Evolutionary conservation across 208 protist species (phyloP).

Genomic region (Porcisia hertigi): DNA sequence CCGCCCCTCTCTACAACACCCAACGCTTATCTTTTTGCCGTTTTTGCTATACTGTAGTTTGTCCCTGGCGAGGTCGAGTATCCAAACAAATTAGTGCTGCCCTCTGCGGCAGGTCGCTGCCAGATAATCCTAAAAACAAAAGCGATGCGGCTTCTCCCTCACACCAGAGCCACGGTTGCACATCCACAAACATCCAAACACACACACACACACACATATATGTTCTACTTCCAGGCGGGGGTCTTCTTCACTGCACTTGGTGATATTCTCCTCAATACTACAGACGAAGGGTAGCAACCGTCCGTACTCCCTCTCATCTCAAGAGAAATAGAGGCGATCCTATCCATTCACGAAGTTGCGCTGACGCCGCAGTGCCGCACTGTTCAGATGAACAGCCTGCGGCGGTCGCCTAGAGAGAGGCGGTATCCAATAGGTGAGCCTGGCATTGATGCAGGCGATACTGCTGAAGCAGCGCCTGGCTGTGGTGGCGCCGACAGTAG

Average conservation of each 20-base stretch:
- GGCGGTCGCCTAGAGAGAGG: background rate
- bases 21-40: background rate
- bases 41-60: constrained; percentile 18
- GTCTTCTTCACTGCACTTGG: background rate
- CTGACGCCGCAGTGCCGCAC: background rate
- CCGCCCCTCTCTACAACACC: background rate
- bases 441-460: background rate
- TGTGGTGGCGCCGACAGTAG: background rate
- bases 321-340: background rate
- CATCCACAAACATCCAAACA: background rate
- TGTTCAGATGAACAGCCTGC: background rate
- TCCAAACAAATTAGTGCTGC: constrained; percentile 12
- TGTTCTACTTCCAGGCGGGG: background rate
- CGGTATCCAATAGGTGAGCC: background rate
- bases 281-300: background rate
- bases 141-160: background rate
- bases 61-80: constrained; percentile 25
- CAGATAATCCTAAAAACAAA: background rate
- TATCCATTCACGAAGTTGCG: background rate
- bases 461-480: background rate
- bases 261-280: background rate
- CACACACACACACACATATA: background rate
- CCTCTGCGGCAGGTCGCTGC: constrained; percentile 7
- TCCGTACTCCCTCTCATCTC: background rate
- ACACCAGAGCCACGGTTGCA: background rate